Evolutionary conservation across 179 eudicot genomes (phyloP), one percentile per base, ranked within the genome.

Genomic region (Carnegiea gigantea): DNA sequence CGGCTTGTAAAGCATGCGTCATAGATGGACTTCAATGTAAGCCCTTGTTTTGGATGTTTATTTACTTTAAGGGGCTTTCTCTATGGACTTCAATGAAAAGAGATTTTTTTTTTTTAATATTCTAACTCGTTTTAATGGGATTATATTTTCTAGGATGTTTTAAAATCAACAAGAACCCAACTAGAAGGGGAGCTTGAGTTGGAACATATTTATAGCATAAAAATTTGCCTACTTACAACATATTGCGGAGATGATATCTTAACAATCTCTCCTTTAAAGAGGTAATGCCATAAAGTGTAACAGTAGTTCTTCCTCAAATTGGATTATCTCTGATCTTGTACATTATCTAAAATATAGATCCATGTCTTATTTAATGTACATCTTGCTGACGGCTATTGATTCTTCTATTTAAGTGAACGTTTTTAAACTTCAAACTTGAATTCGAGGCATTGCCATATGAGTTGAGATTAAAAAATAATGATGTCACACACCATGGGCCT

Each of bases 1-100:
- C 94, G 99, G 99, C 98, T 96, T 67, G 98, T 95, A 38, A 92
- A 89, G 80, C 97, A 93, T 71, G 99, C 99, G 59, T 92, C 99
- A 21, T 96, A 96, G 81, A 96, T 96, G 99, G 93, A 96, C 83
- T 96, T 96, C 54, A 96, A 96, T 75, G 98, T 96, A 76, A 85
- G 85, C 79, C 24, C 24, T 33, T 14, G 53, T n/a, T 12, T 44
- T 65, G 30, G 30, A 28, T 28, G 30, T 28, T 28, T 28, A 28
- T 28, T 48, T 79, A 40, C 15, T 3, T 33, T 75, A 6, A 79
- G 49, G 21, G 75, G 5, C 9, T 10, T 10, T 12, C 59, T 53
- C 11, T 53, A 53, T 53, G 17, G 4, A 9, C 15, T 53, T 53
- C 59, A 2, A 11, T 13, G 4, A 53, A 53, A 13, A 53, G 59